A percentile compares a stretch with the other conserved stretches of the same genome.
Evolutionary conservation across 441 rosid genomes (phyloP).

Genomic region (Corymbia citriodora): DNA sequence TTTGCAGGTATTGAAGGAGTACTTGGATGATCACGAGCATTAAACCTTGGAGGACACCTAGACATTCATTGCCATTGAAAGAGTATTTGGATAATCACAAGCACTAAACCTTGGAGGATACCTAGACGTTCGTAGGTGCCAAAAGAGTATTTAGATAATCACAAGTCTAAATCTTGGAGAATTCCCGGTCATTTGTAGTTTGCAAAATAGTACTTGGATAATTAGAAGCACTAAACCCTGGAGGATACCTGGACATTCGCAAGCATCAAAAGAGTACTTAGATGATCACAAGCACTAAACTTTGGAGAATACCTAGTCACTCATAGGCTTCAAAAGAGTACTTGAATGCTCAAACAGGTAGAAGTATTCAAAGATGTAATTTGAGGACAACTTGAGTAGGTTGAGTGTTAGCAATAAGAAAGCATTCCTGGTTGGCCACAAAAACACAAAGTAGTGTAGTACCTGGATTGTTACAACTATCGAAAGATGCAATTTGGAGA

Average conservation of each 20-base stretch:
- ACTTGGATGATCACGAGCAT: not conserved
- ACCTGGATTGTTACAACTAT: too few species aligned
- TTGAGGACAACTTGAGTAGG: fast-evolving
- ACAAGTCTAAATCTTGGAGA: not conserved
- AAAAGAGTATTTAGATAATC: too few species aligned
- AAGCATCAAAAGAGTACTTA: not conserved
- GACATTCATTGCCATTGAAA: fast-evolving
- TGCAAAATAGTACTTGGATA: not conserved
- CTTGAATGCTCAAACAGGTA: not conserved
- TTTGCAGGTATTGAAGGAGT: not conserved
- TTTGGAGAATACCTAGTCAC: not conserved
- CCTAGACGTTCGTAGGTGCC: not conserved
- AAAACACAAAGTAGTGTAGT: not conserved
- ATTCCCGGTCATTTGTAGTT: not conserved
- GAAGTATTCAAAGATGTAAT: not conserved
- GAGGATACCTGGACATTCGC: not conserved
- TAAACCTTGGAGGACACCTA: not conserved
- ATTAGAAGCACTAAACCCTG: too few species aligned
- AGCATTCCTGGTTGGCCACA: not conserved
- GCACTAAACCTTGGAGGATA: not conserved
- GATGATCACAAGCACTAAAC: not conserved
- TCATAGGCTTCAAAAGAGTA: not conserved
- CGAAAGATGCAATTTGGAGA: not conserved
- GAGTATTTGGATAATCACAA: not conserved
- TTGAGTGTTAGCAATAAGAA: not conserved